phyloP scores from a whole-genome alignment of 139 green algal species.

The Chlorella sp. region DNA sequence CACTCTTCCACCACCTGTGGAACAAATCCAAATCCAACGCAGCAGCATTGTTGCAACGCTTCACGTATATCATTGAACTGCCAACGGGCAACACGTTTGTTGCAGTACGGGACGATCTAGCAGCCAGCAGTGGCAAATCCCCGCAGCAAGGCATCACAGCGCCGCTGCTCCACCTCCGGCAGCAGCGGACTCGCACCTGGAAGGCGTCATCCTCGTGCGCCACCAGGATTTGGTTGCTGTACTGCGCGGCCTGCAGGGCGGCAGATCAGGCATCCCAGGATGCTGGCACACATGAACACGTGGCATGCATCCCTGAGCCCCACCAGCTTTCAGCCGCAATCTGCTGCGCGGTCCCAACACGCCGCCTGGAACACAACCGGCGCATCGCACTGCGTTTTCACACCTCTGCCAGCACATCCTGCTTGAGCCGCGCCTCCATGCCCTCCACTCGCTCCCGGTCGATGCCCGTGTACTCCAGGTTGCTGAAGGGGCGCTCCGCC shows the following conservation, averaged over 20 bases:
- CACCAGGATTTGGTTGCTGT: constrained; percentile 83
- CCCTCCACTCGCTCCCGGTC: constrained; percentile 82
- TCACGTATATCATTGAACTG: too few relatives aligned
- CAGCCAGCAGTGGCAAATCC: too few relatives aligned
- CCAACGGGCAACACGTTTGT: too few relatives aligned
- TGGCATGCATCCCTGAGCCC: too few relatives aligned
- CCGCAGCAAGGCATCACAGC: too few relatives aligned
- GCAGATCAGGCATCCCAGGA: too few relatives aligned
- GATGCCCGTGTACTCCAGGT: constrained; percentile 97
- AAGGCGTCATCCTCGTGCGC: constrained; percentile 90
- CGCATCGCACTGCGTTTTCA: background rate
- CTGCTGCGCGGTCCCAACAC: too few relatives aligned
- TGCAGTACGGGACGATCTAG: too few relatives aligned
- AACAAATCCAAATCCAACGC: background rate
- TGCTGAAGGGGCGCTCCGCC: constrained; percentile 91
- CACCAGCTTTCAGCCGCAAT: too few relatives aligned
- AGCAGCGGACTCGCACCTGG: constrained; percentile 43
- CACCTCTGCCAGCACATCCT: constrained; percentile 76
- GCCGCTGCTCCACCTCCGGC: background rate
- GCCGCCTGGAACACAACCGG: too few relatives aligned
- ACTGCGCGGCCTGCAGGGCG: constrained; percentile 47
- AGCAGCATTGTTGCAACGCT: background rate
- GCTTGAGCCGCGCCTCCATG: constrained; percentile 92
- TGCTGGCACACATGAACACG: too few relatives aligned
- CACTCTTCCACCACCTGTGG: constrained; percentile 67